Evolutionary conservation across 371 early-diverging fungal genomes (phyloP).

Genomic region (Mortierella sp.): DNA sequence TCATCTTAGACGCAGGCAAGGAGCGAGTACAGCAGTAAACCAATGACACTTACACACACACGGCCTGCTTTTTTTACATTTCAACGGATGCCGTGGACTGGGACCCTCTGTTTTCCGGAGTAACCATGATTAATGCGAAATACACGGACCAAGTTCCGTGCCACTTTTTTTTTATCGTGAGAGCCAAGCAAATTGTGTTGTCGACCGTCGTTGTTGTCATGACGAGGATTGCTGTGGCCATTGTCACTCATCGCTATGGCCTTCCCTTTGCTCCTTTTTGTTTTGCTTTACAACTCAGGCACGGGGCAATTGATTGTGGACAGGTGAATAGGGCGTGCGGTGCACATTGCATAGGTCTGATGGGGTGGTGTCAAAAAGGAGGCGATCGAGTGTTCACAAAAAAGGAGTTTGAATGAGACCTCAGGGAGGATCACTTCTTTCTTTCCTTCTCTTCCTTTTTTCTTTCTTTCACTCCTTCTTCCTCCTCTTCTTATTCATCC

Average conservation of each 20-base stretch:
- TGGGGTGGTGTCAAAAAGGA: background rate
- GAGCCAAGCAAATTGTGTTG: background rate
- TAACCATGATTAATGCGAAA: conserved; percentile 4
- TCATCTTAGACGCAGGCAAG: conserved; percentile 1
- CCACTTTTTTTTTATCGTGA: background rate
- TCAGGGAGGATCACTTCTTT: background rate
- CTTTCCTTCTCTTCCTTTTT: background rate
- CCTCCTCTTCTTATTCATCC: background rate
- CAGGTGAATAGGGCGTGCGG: background rate
- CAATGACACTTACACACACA: background rate
- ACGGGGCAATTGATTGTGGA: background rate
- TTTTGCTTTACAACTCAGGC: background rate
- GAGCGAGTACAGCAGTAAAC: background rate
- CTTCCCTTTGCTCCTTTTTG: background rate
- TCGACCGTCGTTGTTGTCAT: background rate
- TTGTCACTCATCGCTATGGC: background rate
- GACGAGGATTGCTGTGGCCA: too few relatives aligned
- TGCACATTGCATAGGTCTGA: background rate
- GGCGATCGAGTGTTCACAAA: background rate
- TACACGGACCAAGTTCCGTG: conserved; percentile 11
- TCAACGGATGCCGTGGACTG: background rate
- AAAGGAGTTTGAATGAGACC: background rate
- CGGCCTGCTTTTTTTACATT: too few relatives aligned
- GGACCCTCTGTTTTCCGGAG: background rate
- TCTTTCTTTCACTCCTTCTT: background rate